Evolutionary conservation across 148 eudicot genomes (phyloP).

Genomic region (Fallopia convolvulus): DNA sequence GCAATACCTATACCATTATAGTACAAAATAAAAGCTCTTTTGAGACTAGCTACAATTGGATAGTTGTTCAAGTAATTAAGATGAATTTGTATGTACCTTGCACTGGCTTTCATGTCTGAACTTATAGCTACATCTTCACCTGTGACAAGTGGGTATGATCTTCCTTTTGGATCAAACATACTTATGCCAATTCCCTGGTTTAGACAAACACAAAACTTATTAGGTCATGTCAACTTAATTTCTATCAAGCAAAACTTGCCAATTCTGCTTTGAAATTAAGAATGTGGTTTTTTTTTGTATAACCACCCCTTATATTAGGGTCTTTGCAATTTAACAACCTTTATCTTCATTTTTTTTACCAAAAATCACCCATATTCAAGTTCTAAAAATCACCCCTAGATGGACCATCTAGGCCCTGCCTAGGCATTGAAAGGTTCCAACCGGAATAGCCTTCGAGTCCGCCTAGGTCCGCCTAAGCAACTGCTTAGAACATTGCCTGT

Average conservation of each 20-base stretch:
- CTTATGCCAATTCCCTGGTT: conserved; percentile 55
- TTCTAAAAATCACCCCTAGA: too few relatives aligned
- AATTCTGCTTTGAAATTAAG: neutral
- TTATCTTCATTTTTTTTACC: too few relatives aligned
- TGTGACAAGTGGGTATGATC: conserved; percentile 48
- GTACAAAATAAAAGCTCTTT: neutral
- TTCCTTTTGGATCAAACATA: conserved; percentile 31
- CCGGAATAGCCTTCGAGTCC: too few relatives aligned
- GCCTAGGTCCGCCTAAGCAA: too few relatives aligned
- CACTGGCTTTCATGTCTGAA: conserved; percentile 32
- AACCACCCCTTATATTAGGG: too few relatives aligned
- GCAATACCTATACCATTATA: conserved; percentile 24
- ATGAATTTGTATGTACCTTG: conserved; percentile 24
- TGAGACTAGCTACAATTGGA: neutral
- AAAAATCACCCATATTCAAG: too few relatives aligned
- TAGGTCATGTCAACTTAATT: neutral
- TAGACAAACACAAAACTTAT: neutral
- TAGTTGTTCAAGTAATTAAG: neutral
- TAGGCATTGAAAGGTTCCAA: too few relatives aligned
- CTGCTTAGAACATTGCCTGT: too few relatives aligned
- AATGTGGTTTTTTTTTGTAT: too few relatives aligned
- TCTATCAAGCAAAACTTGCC: conserved; percentile 3
- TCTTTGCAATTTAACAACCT: too few relatives aligned
- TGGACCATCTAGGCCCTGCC: too few relatives aligned
- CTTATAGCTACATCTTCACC: conserved; percentile 67